Conservation (phyloP, 1,284 basidiomycete species). For the Microbotryomycetes sp. region DNA sequence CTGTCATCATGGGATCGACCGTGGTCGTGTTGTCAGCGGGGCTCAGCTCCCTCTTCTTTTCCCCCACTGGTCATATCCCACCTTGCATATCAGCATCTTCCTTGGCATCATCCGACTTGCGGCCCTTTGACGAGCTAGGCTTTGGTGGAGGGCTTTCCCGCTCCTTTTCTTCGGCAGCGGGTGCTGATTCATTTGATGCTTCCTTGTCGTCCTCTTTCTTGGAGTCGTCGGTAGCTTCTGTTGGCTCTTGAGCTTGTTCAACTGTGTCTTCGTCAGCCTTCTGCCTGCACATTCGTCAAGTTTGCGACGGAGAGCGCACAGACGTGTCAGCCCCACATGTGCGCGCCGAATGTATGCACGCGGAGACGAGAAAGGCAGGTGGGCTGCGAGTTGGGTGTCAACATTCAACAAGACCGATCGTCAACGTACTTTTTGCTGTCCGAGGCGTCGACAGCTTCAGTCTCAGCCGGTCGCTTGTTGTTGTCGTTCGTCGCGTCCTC, state of each 20-base stretch:
- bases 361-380: neutral
- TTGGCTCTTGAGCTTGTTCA: too few species aligned
- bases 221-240: neutral
- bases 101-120: neutral
- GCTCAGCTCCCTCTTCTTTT: neutral
- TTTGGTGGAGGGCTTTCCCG: neutral
- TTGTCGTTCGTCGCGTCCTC: neutral
- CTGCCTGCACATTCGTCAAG: too few species aligned
- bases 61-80: neutral
- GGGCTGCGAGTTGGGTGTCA: neutral
- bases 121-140: neutral
- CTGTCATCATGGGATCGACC: neutral
- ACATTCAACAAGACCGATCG: neutral
- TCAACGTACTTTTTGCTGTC: constrained; percentile 15
- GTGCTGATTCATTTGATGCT: neutral
- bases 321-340: neutral
- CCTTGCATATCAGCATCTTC: constrained; percentile 8
- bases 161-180: too few species aligned
- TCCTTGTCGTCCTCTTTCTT: neutral
- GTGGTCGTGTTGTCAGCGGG: neutral
- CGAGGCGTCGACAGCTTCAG: neutral
- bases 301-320: neutral
- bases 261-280: too few species aligned
- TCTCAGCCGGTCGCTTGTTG: constrained; percentile 8
- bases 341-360: neutral